Evolutionary conservation across 768 basidiomycete genomes (phyloP), one percentile per base, ranked within the genome.

Genomic region (Mycena floridula): DNA sequence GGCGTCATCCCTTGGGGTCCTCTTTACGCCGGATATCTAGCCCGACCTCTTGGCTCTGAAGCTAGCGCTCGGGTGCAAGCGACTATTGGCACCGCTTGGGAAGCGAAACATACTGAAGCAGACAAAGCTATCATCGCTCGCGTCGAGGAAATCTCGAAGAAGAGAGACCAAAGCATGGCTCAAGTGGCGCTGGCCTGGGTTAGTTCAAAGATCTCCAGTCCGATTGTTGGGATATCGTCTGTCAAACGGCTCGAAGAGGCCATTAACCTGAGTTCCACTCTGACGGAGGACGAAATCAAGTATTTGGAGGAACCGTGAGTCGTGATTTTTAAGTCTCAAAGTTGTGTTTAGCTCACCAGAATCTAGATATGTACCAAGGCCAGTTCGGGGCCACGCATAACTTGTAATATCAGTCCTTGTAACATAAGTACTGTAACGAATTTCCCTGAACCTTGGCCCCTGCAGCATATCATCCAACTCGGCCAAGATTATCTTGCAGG

Each of bases 251-350:
- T 71, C 18, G 53, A 64, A 26, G 50, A 73, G 38, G 43, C 74
- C 25, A 9, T 32, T 16, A 16, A 9, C 28, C 11, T 16, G 28
- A 32, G 28, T 9, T 9, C 9, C 28, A 58, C 60, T 43, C 62
- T 77, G 42, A 65, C 66, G 0, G 57, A 61, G 1, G 73, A 75
- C 13, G 75, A 77, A 54, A 51, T 68, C 40, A 61, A 70, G 54
- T 61, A 59, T 39, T 66, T 77, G 30, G 63, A 65, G 35, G 64
- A 70, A 50, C 64, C 65, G 22, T 77, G 76, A 36, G 37, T 39
- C 21, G 15, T 9, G 18, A 11, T 39, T 20, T 32, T 32, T 32
- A 9, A 9, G 11, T 32, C 11, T 9, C 9, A 9, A 32, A 9
- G 28, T 9, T 32, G 16, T 32, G 28, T 32, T 32, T 9, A 9